Evolutionary conservation across 2,329 filamentous ascomycete genomes (phyloP).

Genomic region (Trichoderma brevicompactum): DNA sequence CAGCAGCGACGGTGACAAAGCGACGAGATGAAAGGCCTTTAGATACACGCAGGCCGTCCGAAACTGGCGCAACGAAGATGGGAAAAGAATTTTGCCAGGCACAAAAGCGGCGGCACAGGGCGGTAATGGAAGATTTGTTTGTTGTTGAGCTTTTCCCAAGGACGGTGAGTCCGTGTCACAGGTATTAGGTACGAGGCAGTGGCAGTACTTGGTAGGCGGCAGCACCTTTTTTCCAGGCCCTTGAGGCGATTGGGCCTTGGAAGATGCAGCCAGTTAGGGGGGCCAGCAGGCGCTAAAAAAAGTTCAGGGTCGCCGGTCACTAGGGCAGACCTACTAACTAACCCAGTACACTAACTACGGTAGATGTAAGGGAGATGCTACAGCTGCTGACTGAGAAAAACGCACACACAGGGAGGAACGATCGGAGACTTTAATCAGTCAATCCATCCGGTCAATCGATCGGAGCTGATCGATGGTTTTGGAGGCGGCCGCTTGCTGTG

Average conservation of each 20-base stretch:
- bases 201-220: not conserved
- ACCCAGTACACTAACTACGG: not conserved
- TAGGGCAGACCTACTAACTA: not conserved
- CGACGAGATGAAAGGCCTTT: not conserved
- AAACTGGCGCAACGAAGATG: not conserved
- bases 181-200: constrained; percentile 5
- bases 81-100: not conserved
- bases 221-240: not conserved
- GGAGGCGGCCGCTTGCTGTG: not conserved
- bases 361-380: not conserved
- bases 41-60: not conserved
- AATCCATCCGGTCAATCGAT: too few species aligned
- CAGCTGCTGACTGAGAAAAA: constrained; percentile 10
- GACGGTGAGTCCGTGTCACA: not conserved
- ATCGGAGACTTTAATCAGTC: not conserved
- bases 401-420: not conserved
- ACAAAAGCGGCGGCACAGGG: constrained; percentile 17
- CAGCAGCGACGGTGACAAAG: constrained; percentile 1
- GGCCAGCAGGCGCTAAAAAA: constrained; percentile 21
- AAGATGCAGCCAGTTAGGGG: constrained; percentile 19
- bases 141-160: constrained; percentile 6
- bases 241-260: not conserved
- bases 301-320: constrained; percentile 18
- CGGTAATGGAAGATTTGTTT: constrained; percentile 13
- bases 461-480: not conserved